phyloP scores from a whole-genome alignment of 495 filamentous ascomycete genomes.

The Tricharina praecox region DNA sequence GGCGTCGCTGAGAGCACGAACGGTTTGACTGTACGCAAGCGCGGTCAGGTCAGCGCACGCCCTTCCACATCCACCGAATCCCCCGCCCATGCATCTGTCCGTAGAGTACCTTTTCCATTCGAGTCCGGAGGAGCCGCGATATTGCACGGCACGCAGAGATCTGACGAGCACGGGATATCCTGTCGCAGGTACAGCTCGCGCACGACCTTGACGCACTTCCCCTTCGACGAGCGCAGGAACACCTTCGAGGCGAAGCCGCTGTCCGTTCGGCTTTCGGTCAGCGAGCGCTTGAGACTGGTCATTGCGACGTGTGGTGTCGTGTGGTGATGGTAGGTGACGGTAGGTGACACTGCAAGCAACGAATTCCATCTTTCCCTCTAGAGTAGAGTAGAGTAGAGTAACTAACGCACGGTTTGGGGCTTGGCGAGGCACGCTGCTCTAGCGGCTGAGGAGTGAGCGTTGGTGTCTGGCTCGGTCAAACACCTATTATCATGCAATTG shows the following conservation, averaged over 20 bases:
- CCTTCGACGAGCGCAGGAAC: slow-evolving; percentile 82
- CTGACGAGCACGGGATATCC: slow-evolving; percentile 95
- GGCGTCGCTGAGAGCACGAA: slow-evolving; percentile 79
- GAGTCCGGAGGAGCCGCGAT: slow-evolving; percentile 56
- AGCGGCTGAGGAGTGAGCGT: no score
- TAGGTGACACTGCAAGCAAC: neutral
- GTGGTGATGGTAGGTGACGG: neutral
- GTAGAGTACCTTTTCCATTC: slow-evolving; percentile 36
- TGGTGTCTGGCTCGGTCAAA: no score
- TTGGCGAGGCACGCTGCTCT: no score
- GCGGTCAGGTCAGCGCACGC: slow-evolving; percentile 12
- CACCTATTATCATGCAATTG: no score
- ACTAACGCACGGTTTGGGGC: no score
- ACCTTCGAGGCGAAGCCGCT: slow-evolving; percentile 84
- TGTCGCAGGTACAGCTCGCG: slow-evolving; percentile 85
- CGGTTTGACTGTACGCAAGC: slow-evolving; percentile 42
- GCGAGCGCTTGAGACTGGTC: slow-evolving; percentile 64
- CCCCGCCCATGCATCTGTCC: no score
- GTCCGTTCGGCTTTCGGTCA: slow-evolving; percentile 63
- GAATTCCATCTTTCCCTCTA: no score
- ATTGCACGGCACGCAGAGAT: slow-evolving; percentile 61
- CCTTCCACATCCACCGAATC: no score
- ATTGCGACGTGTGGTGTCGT: slow-evolving; percentile 17
- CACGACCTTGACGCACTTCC: slow-evolving; percentile 97
- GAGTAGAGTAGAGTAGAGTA: no score